Evolutionary conservation across 208 protist species (phyloP), one percentile per base, ranked within the genome.

Genomic region (Leishmania amazonensis): DNA sequence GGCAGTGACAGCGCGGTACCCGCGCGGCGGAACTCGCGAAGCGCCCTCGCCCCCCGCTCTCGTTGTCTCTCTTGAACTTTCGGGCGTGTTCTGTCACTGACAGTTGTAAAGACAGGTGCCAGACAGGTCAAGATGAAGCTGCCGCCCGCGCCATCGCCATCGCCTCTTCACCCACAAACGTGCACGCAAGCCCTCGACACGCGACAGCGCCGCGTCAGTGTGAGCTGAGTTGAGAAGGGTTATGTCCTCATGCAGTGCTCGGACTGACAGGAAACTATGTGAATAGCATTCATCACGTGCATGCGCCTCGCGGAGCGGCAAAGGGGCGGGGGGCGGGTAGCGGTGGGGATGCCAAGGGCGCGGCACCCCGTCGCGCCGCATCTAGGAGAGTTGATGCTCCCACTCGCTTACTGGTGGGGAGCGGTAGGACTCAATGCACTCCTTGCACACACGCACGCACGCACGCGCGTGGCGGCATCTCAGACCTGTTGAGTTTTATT

Each of bases 401-500:
- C 53, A 67, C 53, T 45, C 80, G 74, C 80, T 47, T 74, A 83
- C 64, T 49, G 7, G 62, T 24, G 65, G 57, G 57, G 74, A 38
- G 28, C 80, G 80, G 80, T 31, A 60, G 80, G 80, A 78, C 80
- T 83, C 80, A 83, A 83, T 83, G 74, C 74, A 83, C 80, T 78
- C 80, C 80, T 75, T 57, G 1, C 15, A 58, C 49, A n/a, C 45
- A 38, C n/a, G 4, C 11, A 54, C 47, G 67, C 40, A 51, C 54
- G 65, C 65, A 75, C 31, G 64, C 47, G 13, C 67, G n/a, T 28
- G 65, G 78, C 49, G 51, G 78, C 47, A 51, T 45, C 60, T 83
- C 80, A 83, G 80, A 83, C 80, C 80, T 79, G 72, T 78, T 83
- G 80, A 83, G 80, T 83, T 83, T 83, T 79, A 7, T 57, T 17